A percentile compares a stretch with the other conserved stretches of the same genome.
Conservation (phyloP, 169 alveolate genomes). For the Plasmodium gonderi region DNA sequence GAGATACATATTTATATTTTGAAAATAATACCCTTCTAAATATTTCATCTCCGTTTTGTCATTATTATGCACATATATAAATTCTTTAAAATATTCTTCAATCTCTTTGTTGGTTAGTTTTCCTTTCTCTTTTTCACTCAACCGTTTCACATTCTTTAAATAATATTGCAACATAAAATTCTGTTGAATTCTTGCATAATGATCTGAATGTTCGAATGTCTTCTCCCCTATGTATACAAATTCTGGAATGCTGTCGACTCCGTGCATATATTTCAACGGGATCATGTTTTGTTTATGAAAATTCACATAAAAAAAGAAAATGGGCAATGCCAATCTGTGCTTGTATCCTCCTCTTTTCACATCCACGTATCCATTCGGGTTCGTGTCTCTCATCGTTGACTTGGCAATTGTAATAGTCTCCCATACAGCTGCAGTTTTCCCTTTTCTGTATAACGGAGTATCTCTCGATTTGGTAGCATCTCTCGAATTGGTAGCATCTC, state of each 20-base stretch:
- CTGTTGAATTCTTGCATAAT: background rate
- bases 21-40: background rate
- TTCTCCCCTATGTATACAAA: constrained; percentile 6
- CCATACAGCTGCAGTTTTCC: too few relatives aligned
- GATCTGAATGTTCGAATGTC: constrained; percentile 1
- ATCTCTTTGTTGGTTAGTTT: constrained; percentile 3
- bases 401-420: too few relatives aligned
- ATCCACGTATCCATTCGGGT: too few relatives aligned
- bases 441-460: too few relatives aligned
- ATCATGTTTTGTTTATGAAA: background rate
- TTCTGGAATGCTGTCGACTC: constrained; percentile 21
- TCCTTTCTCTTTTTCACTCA: background rate
- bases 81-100: constrained; percentile 2
- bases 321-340: too few relatives aligned
- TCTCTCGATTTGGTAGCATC: background rate
- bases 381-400: too few relatives aligned
- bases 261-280: constrained; percentile 43
- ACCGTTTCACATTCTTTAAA: constrained; percentile 5
- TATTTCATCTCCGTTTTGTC: background rate
- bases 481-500: background rate
- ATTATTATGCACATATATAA: constrained; percentile 18
- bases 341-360: too few relatives aligned
- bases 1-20: background rate
- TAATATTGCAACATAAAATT: constrained; percentile 10
- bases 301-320: constrained; percentile 58